Base-by-base conservation (phyloP, 2,329 filamentous ascomycete species). In the Aspergillus novoparasiticus region DNA sequence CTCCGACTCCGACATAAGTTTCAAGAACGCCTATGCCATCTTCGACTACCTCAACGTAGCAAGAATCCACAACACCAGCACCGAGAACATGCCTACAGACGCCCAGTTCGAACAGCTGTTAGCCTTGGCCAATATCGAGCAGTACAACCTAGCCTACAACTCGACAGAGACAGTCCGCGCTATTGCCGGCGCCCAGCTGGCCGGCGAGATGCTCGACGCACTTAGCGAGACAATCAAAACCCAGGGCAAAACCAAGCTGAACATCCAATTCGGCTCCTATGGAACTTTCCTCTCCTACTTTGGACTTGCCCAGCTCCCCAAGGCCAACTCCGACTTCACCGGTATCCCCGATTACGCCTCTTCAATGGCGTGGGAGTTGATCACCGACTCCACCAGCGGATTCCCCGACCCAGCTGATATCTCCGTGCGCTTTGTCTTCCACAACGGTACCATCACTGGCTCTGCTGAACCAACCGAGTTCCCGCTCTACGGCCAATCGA, bases 101-200 rank as follows among this genome's bases (percentile, higher is more conserved):
- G n/a, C 43, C 1, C 84, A 85, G 30, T 81, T 92, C 60, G 75
- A 81, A 69, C 86, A 90, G 74, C 85, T 95, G 61, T 84, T 86
- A 69, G 85, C 85, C n/a, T 87, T 95, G 36, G 93, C 94, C 69
- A 88, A 94, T 75, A 81, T 82, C 63, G 91, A 95, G 77, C 91
- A 97, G 77, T 96, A 86, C 83, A 90, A 89, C 72, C 87, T 95
- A 16, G 92, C 92, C 59, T 96, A 90, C 86, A 94, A 96, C 80
- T 79, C 81, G 70, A 77, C 78, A 2, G 79, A 81, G 46, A 69
- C 76, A n/a, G 76, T 81, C 59, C 80, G 81, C 28, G 80, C 81
- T 19, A 82, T 83, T 9, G 83, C 84, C 56, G 86, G 87, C 43
- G 87, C 88, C 2, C 86, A 87, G 59, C 80, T 98, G 19, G 86